Percentiles rank a stretch among this genome's conserved stretches.
These are phyloP conservation scores for Eragrostis curvula DNA, from an alignment of 176 grass and related monocot genomes.

Conservation along the genomic window DNA sequence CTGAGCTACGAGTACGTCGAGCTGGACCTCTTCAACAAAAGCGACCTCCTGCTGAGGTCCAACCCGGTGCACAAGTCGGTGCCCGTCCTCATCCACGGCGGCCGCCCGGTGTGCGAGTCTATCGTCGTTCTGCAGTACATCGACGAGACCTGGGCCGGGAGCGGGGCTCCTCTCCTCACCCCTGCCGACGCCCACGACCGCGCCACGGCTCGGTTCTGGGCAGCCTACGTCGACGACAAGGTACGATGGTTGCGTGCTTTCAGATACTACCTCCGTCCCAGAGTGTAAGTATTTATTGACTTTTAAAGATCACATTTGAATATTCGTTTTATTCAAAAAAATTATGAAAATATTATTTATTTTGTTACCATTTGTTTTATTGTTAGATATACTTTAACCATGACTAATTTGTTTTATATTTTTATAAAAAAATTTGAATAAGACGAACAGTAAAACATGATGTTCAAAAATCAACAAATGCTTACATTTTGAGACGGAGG, in stretches of 20 bases:
- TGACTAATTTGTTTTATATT: too few species aligned
- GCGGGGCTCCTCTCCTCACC: constrained; percentile 15
- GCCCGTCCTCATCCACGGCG: constrained; percentile 53
- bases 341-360: too few species aligned
- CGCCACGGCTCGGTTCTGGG: constrained; percentile 45
- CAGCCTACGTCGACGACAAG: constrained; percentile 36
- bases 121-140: constrained; percentile 46
- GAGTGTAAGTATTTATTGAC: too few species aligned
- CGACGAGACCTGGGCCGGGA: constrained; percentile 16
- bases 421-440: too few species aligned
- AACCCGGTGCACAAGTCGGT: constrained; percentile 58
- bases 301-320: too few species aligned
- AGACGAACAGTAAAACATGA: too few species aligned
- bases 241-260: background rate
- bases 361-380: too few species aligned
- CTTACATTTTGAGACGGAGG: too few species aligned
- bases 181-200: constrained; percentile 33
- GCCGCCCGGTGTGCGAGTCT: constrained; percentile 48
- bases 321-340: too few species aligned
- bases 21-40: constrained; percentile 43
- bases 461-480: too few species aligned
- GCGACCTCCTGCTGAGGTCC: constrained; percentile 41
- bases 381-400: too few species aligned
- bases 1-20: constrained; percentile 47
- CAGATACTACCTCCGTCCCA: too few species aligned